Conservation (phyloP, 148 eudicot genomes). For the Cornus suecica region DNA sequence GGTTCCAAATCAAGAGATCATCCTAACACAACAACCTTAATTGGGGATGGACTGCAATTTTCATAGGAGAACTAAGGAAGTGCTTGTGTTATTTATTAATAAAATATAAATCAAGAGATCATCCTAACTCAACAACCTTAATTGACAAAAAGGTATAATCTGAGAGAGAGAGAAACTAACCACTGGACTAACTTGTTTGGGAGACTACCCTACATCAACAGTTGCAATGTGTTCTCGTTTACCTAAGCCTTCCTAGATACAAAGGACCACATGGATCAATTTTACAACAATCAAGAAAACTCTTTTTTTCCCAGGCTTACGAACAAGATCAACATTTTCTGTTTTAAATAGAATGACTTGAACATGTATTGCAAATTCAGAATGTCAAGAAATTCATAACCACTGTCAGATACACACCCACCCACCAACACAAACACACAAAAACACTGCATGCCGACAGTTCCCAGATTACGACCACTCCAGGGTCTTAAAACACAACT, state of each 20-base stretch:
- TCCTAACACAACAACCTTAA: too few species aligned
- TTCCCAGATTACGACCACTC: too few species aligned
- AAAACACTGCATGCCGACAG: too few species aligned
- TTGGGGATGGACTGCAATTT: too few species aligned
- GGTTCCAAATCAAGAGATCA: too few species aligned
- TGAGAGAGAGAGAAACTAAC: not conserved
- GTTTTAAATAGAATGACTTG: not conserved
- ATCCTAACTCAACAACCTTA: not conserved
- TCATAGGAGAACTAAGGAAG: not conserved
- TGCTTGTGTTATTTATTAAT: not conserved
- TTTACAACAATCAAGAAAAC: not conserved
- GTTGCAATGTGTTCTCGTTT: not conserved
- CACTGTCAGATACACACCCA: too few species aligned
- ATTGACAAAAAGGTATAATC: not conserved
- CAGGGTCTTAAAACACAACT: too few species aligned
- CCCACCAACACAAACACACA: too few species aligned
- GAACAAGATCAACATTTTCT: not conserved
- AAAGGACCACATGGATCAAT: not conserved
- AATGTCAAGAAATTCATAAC: not conserved
- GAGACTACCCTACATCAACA: not conserved
- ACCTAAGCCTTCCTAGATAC: not conserved
- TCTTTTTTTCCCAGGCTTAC: not conserved
- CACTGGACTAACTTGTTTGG: not conserved
- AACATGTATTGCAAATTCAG: not conserved
- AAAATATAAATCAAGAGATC: not conserved